Evolutionary conservation across 1,284 basidiomycete species (phyloP), one percentile per base, ranked within the genome.

Genomic region (Jaminaea rosea): DNA sequence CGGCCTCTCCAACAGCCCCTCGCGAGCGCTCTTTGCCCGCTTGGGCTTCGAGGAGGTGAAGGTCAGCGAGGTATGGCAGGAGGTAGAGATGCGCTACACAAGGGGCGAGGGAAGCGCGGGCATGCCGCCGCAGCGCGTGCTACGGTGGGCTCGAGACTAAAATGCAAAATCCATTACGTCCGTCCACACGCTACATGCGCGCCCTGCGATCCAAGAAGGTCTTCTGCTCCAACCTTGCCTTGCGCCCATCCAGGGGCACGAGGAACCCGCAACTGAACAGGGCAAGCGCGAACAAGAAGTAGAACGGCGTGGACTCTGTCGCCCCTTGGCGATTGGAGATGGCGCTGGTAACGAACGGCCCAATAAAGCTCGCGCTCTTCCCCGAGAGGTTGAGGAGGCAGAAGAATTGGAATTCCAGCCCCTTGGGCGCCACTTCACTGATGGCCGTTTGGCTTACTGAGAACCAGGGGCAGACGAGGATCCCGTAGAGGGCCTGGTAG

Each of bases 381-480:
- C 68, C 49, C 44, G 48, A 82, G 55, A 86, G 81, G 11, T 83
- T 84, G 66, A 86, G 85, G n/a, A 86, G 72, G 13, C 83, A 81
- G 68, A 87, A 86, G 76, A 87, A 86, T 19, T 86, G 76, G 72
- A 86, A 85, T 44, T 73, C 67, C 55, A 62, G 68, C 19, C 67
- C 59, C 26, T 82, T 75, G 10, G 86, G 86, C 13, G 84, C 84
- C 7, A 88, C 85, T 63, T 88, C 85, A 64, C 83, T 84, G 52
- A 89, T 87, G 85, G 87, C 86, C 0, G 87, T 87, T 75, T 88
- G 86, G 17, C 84, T 81, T 67, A 84, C 86, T 0, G 87, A 84
- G 67, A 86, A 90, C 77, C 88, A 90, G 0, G 88, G 87, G 7
- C 86, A 87, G 74, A 89, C 87, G 73, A 87, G 87, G 0, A 45